A percentile compares a stretch with the other conserved stretches of the same genome.
phyloP scores from a whole-genome alignment of 441 rosid genomes.

The Gossypium davidsonii region DNA sequence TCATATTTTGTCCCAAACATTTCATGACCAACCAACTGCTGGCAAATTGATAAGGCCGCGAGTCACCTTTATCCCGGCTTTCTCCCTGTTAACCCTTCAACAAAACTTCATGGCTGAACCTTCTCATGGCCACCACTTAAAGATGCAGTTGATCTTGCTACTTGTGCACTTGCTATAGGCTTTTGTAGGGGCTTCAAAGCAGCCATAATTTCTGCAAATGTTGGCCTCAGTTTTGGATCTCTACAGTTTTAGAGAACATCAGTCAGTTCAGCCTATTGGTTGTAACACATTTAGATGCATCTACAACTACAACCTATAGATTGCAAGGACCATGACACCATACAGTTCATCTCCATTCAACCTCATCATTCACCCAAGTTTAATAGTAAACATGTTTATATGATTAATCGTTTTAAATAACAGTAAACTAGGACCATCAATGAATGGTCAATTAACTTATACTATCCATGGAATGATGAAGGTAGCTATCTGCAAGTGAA shows the following conservation, averaged over 20 bases:
- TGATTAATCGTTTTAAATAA: background rate
- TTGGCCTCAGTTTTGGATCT: conserved; percentile 82
- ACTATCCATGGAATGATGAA: background rate
- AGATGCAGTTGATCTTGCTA: conserved; percentile 36
- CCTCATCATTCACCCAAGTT: background rate
- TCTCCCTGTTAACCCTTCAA: conserved; percentile 23
- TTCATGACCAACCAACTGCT: conserved; percentile 14
- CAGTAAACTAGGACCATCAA: background rate
- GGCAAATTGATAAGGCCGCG: background rate
- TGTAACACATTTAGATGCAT: conserved; percentile 2
- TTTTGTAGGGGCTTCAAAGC: conserved; percentile 79
- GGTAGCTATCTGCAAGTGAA: background rate
- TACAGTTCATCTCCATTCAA: background rate
- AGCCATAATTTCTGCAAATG: conserved; percentile 90
- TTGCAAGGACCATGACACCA: background rate
- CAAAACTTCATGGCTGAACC: conserved; percentile 23
- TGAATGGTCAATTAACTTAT: no score
- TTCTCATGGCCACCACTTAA: conserved; percentile 21
- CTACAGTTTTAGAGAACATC: conserved; percentile 28
- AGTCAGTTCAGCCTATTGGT: conserved; percentile 14
- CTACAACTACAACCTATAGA: background rate
- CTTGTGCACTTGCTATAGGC: conserved; percentile 50
- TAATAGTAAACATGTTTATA: background rate
- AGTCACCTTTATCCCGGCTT: background rate
- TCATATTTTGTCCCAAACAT: conserved; percentile 7